phyloP scores from a whole-genome alignment of 768 basidiomycete genomes.

The Pluteus cervinus region DNA sequence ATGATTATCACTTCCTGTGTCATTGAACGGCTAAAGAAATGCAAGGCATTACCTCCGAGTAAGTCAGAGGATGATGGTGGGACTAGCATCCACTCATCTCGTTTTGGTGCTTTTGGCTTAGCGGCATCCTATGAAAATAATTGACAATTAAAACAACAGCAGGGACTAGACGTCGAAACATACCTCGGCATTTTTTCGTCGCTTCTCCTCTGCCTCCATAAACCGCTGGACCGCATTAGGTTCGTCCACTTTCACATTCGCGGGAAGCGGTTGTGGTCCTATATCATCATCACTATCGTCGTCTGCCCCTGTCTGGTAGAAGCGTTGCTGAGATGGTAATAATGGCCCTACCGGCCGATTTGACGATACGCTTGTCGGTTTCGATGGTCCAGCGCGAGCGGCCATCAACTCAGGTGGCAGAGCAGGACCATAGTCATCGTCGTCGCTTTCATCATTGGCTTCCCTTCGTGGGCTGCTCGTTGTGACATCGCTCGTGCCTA shows the following conservation, averaged over 20 bases:
- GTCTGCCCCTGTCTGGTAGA: slow-evolving; percentile 20
- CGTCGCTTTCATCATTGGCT: too few relatives aligned
- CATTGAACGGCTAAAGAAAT: not conserved
- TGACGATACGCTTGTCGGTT: not conserved
- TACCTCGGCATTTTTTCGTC: slow-evolving; percentile 64
- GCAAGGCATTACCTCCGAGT: slow-evolving; percentile 57
- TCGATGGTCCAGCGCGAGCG: slow-evolving; percentile 21
- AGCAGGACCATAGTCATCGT: slow-evolving; percentile 67
- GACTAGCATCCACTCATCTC: slow-evolving; percentile 98
- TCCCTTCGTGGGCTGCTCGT: too few relatives aligned
- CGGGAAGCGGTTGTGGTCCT: slow-evolving; percentile 75
- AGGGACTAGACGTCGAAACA: slow-evolving; percentile 9
- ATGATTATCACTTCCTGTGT: slow-evolving; percentile 1
- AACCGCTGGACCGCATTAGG: slow-evolving; percentile 76
- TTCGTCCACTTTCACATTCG: slow-evolving; percentile 33
- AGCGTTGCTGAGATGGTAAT: slow-evolving; percentile 35
- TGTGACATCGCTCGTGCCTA: too few relatives aligned
- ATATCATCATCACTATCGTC: slow-evolving; percentile 74
- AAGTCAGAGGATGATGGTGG: slow-evolving; percentile 82
- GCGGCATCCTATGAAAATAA: slow-evolving; percentile 50
- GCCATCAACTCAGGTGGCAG: slow-evolving; percentile 68
- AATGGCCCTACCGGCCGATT: slow-evolving; percentile 42
- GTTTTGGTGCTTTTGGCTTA: slow-evolving; percentile 70
- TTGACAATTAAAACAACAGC: not conserved
- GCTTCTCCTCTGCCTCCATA: slow-evolving; percentile 75